Percentiles rank a stretch among this genome's conserved stretches.
Conservation (phyloP, 2,329 filamentous ascomycete genomes). For the Penicillium decumbens region DNA sequence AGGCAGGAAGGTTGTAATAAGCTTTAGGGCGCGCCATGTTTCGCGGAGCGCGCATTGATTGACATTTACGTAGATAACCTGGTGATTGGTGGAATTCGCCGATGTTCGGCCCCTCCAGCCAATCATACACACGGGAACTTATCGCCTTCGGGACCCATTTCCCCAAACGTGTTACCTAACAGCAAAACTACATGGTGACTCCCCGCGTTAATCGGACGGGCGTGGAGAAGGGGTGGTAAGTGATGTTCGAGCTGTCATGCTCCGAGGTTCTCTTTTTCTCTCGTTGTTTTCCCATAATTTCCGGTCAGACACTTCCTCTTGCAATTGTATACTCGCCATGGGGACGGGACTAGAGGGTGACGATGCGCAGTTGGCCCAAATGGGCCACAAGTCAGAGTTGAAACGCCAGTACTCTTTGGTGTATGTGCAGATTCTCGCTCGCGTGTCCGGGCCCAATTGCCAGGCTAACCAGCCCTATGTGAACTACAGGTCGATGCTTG, state of each 20-base stretch:
- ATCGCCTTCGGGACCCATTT: slow-evolving; percentile 14
- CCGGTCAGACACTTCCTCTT: slow-evolving; percentile 1
- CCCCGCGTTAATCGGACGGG: slow-evolving; percentile 11
- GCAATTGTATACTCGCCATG: slow-evolving; percentile 5
- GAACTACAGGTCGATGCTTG: slow-evolving; percentile 51
- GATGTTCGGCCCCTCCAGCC: slow-evolving; percentile 9
- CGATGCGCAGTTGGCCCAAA: slow-evolving; percentile 49
- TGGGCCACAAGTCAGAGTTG: slow-evolving; percentile 57
- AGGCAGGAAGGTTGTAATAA: not conserved
- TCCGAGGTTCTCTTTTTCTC: slow-evolving; percentile 2
- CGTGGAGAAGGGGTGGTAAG: slow-evolving; percentile 15
- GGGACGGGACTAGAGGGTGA: slow-evolving; percentile 39
- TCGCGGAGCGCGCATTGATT: slow-evolving; percentile 6
- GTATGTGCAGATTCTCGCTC: slow-evolving; percentile 19
- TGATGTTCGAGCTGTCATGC: slow-evolving; percentile 15
- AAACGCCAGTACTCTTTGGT: slow-evolving; percentile 55
- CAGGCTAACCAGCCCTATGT: slow-evolving; percentile 7
- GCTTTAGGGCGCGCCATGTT: slow-evolving; percentile 13
- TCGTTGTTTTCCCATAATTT: not conserved
- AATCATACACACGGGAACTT: slow-evolving; percentile 11
- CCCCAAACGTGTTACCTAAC: slow-evolving; percentile 28
- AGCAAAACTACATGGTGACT: slow-evolving; percentile 5
- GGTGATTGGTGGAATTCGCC: slow-evolving; percentile 13
- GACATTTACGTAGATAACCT: not conserved
- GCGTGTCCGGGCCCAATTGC: not conserved